Evolutionary conservation across 2,329 filamentous ascomycete species (phyloP).

Genomic region (Blastomyces gilchristii): DNA sequence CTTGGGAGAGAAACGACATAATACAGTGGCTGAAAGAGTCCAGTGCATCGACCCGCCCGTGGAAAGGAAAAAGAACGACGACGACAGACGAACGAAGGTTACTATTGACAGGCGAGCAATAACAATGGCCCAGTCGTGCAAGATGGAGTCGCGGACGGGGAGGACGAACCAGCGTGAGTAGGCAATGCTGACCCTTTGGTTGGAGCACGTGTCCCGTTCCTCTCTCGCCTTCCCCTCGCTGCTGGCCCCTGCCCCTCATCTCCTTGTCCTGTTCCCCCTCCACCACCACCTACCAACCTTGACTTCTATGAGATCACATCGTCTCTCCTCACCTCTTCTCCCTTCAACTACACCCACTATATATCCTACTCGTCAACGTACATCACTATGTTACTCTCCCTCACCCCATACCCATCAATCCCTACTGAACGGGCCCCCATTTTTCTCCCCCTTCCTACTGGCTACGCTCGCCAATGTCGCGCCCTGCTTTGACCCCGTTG

Average conservation of each 20-base stretch:
- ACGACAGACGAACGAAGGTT: not conserved
- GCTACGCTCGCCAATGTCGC: not conserved
- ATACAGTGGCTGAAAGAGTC: not conserved
- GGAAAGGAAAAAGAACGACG: not conserved
- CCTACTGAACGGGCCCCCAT: not conserved
- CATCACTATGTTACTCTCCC: not conserved
- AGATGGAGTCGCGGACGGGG: slow-evolving; percentile 40
- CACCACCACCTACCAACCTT: too few relatives aligned
- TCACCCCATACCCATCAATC: not conserved
- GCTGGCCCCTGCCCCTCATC: slow-evolving; percentile 6
- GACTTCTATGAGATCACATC: too few relatives aligned
- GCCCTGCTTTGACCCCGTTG: not conserved
- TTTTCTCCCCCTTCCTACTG: not conserved
- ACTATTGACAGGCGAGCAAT: not conserved
- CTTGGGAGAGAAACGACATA: not conserved
- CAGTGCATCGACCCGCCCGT: too few relatives aligned
- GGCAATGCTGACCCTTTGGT: slow-evolving; percentile 10
- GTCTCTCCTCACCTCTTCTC: not conserved
- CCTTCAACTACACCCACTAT: not conserved
- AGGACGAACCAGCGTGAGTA: slow-evolving; percentile 42
- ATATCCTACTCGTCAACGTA: not conserved
- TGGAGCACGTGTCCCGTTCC: slow-evolving; percentile 20
- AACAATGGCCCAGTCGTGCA: slow-evolving; percentile 32
- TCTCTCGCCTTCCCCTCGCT: slow-evolving; percentile 10
- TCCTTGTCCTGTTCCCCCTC: too few relatives aligned